A percentile compares a stretch with the other conserved stretches of the same genome.
These are phyloP conservation scores for Stephanocyclus meneghinianus DNA, from an alignment of 352 stramenopile genomes.

Conservation along the genomic window DNA sequence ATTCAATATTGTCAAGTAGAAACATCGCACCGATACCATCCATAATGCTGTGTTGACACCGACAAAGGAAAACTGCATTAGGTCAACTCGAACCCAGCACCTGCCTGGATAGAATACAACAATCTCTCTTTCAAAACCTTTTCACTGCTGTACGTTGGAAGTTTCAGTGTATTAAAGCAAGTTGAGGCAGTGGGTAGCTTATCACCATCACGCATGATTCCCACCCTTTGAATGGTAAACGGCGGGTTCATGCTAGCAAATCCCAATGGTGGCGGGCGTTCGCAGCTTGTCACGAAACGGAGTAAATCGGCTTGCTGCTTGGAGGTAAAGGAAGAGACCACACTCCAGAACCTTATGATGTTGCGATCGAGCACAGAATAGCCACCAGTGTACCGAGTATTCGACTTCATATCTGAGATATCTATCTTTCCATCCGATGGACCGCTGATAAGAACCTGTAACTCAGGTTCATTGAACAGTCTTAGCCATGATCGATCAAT, in stretches of 20 bases:
- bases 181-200: conserved; percentile 90
- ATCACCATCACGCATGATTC: conserved; percentile 76
- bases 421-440: conserved; percentile 90
- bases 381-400: conserved; percentile 88
- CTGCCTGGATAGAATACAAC: conserved; percentile 88
- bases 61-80: conserved; percentile 56
- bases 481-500: conserved; percentile 90
- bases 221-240: conserved; percentile 90
- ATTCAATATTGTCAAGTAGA: no score
- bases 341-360: conserved; percentile 80
- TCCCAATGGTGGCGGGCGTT: conserved; percentile 91
- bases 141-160: conserved; percentile 94
- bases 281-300: conserved; percentile 93
- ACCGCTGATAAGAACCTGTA: conserved; percentile 92
- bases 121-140: conserved; percentile 90
- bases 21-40: no score
- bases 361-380: conserved; percentile 86
- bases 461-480: conserved; percentile 94
- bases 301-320: conserved; percentile 89
- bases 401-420: conserved; percentile 88
- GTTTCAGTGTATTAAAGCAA: conserved; percentile 97
- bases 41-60: not conserved
- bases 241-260: conserved; percentile 91
- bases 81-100: conserved; percentile 91
- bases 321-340: conserved; percentile 80